Base-by-base conservation (phyloP, 345 rosid genomes). In the Barbarea vulgaris region DNA sequence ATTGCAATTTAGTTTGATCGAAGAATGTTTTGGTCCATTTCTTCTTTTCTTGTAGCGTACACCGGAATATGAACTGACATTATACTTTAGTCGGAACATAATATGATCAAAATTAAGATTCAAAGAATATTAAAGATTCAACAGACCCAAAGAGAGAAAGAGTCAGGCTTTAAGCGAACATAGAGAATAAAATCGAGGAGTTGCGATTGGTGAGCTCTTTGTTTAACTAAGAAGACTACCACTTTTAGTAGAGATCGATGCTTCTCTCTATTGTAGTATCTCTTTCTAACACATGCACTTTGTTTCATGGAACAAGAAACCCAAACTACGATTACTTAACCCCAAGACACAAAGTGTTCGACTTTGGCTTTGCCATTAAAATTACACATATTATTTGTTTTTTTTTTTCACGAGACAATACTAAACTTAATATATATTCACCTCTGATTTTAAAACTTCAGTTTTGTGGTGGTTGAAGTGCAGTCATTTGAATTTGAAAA, bases 241-340 rank as follows among this genome's bases (percentile, higher is more conserved):
- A 19, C 62, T 57, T 47, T 78, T 44, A n/a, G 3, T 44, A 44
- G 50, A 60, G 28, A n/a, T n/a, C n/a, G n/a, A 42, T 64, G 19
- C 31, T 56, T 57, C 51, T 36, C 34, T 52, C 57, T 24, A 4
- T 52, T 12, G n/a, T 25, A 27, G n/a, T 25, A 27, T 27, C 14
- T 37, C 62, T 53, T 62, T 73, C 34, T 53, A 69, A 61, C 75
- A 62, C 75, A 76, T 76, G 75, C 41, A n/a, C 75, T 76, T 69
- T 75, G 57, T 78, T 73, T 48, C 28, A 17, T 44, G n/a, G 33
- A 66, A 58, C 73, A 67, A 73, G 73, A 71, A 65, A 78, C 69
- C 58, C 11, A 72, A 70, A 56, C 42, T 34, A 71, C 5, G 67
- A 63, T 62, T 76, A 70, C 11, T 17, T 17, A 17, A 11, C 51